Evolutionary conservation across 2,329 filamentous ascomycete genomes (phyloP), one percentile per base, ranked within the genome.

Genomic region (Aspergillus hortae): DNA sequence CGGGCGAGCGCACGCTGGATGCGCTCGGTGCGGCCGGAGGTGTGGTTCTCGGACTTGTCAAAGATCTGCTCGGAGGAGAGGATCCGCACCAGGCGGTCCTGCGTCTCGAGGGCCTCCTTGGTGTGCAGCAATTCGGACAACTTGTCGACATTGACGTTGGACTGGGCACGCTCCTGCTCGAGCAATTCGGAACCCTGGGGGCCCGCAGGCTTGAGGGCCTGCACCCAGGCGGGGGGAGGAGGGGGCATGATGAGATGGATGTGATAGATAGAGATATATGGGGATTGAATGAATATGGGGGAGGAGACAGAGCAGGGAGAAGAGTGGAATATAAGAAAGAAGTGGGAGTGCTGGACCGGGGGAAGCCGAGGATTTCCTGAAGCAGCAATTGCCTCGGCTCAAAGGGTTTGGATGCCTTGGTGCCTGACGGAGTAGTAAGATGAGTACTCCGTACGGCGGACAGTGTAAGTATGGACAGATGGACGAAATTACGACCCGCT

Each of bases 21-120:
- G 45, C 84, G 80, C 56, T 88, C 86, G 23, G 82, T 78, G 42
- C 88, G 77, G 40, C 87, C 87, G 59, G 83, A 79, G 67, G 88
- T 89, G 72, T 90, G 89, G 67, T 90, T 90, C 58, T 87, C 84
- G 3, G 84, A 84, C 74, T 91, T 92, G 71, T 91, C 86, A 60
- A 92, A 91, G 51, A 90, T 79, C 48, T 82, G 81, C 53, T 92
- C 86, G 0, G 77, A 68, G 60, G 85, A 75, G 4, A 92, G 78
- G n/a, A 89, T 78, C 44, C 80, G 72, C 5, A 90, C 73, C 25
- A 92, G 78, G 21, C 74, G 74, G 2, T 80, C 72, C 61, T 86
- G 84, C 41, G 81, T 77, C 51, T 85, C 77, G 10, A 90, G 75
- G 4, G 77, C 77, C 53, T 86, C 79, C 61, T 83, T 82, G 19